These are phyloP conservation scores for Lentinula raphanica DNA, from an alignment of 768 basidiomycete species.

Conservation along the genomic window DNA sequence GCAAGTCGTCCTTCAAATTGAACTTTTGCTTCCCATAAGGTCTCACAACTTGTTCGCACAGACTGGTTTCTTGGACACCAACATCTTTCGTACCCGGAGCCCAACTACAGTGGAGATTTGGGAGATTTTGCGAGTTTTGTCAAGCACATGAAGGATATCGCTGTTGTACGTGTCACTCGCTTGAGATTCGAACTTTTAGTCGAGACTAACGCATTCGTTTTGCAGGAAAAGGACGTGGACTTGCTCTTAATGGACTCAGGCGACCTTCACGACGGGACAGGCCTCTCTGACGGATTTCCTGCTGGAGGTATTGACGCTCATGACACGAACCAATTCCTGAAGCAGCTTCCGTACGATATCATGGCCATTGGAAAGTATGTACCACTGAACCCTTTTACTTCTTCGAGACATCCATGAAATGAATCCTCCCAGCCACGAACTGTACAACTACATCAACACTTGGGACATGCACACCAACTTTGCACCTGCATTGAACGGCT, in stretches of 20 bases:
- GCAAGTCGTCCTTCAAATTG: neutral
- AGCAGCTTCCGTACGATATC: conserved; percentile 72
- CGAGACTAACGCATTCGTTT: neutral
- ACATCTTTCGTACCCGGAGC: conserved; percentile 65
- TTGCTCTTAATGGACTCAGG: conserved; percentile 79
- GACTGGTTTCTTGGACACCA: conserved; percentile 83
- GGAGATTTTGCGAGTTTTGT: conserved; percentile 89
- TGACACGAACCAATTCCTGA: conserved; percentile 72
- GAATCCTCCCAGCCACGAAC: conserved; percentile 55
- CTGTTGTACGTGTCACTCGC: conserved; percentile 26
- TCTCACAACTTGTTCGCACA: neutral
- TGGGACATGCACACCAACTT: conserved; percentile 74
- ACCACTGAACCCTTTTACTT: neutral
- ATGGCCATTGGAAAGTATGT: conserved; percentile 80
- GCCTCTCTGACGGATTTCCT: conserved; percentile 74
- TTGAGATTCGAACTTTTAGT: neutral
- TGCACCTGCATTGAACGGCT: conserved; percentile 57
- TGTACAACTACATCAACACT: conserved; percentile 66
- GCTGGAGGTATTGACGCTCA: conserved; percentile 67
- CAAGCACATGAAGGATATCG: conserved; percentile 72
- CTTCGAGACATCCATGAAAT: neutral
- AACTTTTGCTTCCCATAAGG: neutral
- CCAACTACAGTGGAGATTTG: conserved; percentile 65
- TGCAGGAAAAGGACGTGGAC: conserved; percentile 67
- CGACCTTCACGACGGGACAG: conserved; percentile 74